Evolutionary conservation across 2,329 filamentous ascomycete species (phyloP).

Genomic region (Nannizzia gypsea): DNA sequence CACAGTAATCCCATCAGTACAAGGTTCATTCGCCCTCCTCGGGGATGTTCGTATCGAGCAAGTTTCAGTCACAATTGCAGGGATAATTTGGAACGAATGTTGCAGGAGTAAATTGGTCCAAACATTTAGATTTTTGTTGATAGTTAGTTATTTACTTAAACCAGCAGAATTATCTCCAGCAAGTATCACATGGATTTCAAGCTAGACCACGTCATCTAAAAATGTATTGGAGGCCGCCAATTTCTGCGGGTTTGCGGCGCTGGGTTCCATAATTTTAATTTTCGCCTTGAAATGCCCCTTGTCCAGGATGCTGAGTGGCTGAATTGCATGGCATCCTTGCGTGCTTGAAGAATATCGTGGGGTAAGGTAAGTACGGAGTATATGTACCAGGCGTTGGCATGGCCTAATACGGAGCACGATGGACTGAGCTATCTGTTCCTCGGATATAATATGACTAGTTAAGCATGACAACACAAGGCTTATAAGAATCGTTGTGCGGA

Average conservation of each 20-base stretch:
- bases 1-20: not conserved
- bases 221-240: not conserved
- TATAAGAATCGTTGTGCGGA: not conserved
- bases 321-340: not conserved
- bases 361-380: no score
- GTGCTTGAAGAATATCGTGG: not conserved
- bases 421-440: not conserved
- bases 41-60: slow-evolving; percentile 1
- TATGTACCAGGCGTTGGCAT: not conserved
- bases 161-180: not conserved
- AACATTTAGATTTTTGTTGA: not conserved
- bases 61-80: not conserved
- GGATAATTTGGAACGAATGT: not conserved
- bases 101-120: not conserved
- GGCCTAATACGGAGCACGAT: not conserved
- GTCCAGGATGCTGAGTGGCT: not conserved
- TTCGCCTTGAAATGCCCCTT: not conserved
- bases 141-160: no score
- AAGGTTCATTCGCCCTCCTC: not conserved
- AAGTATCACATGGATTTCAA: not conserved
- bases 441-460: not conserved
- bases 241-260: not conserved
- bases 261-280: not conserved
- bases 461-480: not conserved
- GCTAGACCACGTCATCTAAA: not conserved